A percentile compares a stretch with the other conserved stretches of the same genome.
phyloP scores from a whole-genome alignment of 176 grass and related monocot species.

The Triticum turgidum region DNA sequence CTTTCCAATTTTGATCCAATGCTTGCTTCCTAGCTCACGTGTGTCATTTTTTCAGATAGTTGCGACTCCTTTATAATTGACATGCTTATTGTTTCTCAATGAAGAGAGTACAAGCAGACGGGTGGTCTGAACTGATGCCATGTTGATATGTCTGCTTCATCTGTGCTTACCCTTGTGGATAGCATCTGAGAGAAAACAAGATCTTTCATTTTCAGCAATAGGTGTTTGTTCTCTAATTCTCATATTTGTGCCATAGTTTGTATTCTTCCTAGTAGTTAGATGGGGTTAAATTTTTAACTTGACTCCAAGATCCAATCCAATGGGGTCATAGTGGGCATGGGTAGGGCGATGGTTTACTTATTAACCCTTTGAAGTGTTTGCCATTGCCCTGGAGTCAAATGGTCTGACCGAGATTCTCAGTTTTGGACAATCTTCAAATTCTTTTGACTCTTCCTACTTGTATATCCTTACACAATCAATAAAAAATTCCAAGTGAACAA shows the following conservation, averaged over 20 bases:
- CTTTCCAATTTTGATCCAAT: too few relatives aligned
- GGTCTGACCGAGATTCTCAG: conserved; percentile 36
- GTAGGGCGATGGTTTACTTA: conserved; percentile 61
- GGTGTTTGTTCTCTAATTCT: neutral
- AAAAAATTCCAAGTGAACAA: conserved; percentile 23
- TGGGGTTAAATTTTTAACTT: neutral
- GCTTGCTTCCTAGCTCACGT: too few relatives aligned
- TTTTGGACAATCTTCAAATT: neutral
- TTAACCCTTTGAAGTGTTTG: conserved; percentile 56
- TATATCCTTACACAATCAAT: conserved; percentile 50
- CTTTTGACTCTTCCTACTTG: neutral
- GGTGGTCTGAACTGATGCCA: conserved; percentile 48
- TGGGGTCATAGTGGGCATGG: conserved; percentile 34
- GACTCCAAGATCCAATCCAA: neutral
- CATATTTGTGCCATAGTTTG: neutral
- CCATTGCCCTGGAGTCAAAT: conserved; percentile 83
- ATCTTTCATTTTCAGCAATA: neutral
- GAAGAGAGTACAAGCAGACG: too few relatives aligned
- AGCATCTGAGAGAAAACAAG: conserved; percentile 51
- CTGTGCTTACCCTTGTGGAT: conserved; percentile 31
- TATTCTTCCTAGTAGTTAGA: neutral
- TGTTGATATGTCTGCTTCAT: conserved; percentile 89
- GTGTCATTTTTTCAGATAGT: too few relatives aligned
- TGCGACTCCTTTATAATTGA: too few relatives aligned
- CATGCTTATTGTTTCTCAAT: too few relatives aligned